Percentiles rank a stretch among this genome's conserved stretches.
These are phyloP conservation scores for Paramecium primaurelia DNA, from an alignment of 73 alveolate species.

Conservation along the genomic window DNA sequence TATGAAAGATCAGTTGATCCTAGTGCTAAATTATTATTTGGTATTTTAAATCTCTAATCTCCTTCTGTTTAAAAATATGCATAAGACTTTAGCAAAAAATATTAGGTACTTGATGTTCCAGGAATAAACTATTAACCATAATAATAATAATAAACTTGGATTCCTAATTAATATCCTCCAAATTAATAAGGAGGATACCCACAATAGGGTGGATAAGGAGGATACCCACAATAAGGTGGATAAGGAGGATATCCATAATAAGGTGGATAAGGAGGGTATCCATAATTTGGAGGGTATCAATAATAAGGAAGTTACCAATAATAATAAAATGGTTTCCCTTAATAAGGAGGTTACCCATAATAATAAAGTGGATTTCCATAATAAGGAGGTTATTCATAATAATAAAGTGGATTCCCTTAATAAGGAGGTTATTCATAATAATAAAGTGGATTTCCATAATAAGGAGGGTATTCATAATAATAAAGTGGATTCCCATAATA, in stretches of 20 bases:
- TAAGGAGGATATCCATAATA: not conserved
- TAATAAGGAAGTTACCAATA: not conserved
- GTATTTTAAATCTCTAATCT: not conserved
- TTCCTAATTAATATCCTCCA: not conserved
- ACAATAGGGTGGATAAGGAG: not conserved
- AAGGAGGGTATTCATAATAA: not conserved
- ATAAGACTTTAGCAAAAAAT: not conserved
- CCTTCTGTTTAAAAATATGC: not conserved
- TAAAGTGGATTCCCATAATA: not conserved
- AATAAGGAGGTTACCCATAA: not conserved
- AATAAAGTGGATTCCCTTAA: not conserved
- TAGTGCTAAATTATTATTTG: not conserved
- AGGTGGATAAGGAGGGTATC: not conserved
- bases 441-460: not conserved
- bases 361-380: not conserved
- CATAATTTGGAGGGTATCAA: not conserved
- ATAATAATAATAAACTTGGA: not conserved
- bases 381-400: not conserved
- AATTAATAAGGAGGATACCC: not conserved
- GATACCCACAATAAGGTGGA: not conserved
- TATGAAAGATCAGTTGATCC: constrained; percentile 14
- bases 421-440: not conserved
- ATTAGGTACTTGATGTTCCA: not conserved
- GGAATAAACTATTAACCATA: not conserved
- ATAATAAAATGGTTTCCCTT: no score